Evolutionary conservation across 176 grass and related monocot genomes (phyloP), one percentile per base, ranked within the genome.

Genomic region (Canna indica): DNA sequence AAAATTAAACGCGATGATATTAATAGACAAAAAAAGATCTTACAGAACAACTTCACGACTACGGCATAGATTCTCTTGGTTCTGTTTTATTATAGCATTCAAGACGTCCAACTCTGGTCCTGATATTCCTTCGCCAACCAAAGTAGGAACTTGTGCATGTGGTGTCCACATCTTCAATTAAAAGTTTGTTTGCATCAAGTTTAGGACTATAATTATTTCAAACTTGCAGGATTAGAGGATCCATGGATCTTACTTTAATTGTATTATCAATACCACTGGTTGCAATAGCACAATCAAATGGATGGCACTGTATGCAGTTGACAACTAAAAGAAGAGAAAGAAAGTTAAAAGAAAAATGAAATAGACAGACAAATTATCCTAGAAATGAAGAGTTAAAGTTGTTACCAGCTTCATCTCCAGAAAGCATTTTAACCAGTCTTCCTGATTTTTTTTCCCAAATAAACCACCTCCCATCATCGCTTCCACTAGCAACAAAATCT

Each of bases 371-470:
- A 20, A 50, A 88, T 76, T 13, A 66, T 4, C 22, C 17, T 1
- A 39, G 3, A 39, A 20, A 36, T 36, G 1, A 22, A 36, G 32
- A 12, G 32, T 30, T 41, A 15, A 35, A 68, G 36, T 3, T 83
- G 64, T 83, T 90, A 99, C 94, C 94, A 80, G 94, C 39, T 42
- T 67, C 78, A 88, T 99, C 94, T 74, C 89, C 94, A 65, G 82
- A 25, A 83, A 99, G 94, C 94, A 99, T 93, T 87, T 88, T 99
- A 82, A 99, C 53, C 63, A 99, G 78, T 52, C 89, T 87, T 81
- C 94, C 94, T 76, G 94, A 90, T 90, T 65, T 88, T 79, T 90
- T 99, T 64, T 99, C 94, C 94, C 94, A 99, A 80, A 99, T 99
- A 81, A 93, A 93, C 94, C 94, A 99, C 66, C 83, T 99, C 63